phyloP scores from a whole-genome alignment of 1,139 yeast genomes.

The Kluyveromyces sp. region DNA sequence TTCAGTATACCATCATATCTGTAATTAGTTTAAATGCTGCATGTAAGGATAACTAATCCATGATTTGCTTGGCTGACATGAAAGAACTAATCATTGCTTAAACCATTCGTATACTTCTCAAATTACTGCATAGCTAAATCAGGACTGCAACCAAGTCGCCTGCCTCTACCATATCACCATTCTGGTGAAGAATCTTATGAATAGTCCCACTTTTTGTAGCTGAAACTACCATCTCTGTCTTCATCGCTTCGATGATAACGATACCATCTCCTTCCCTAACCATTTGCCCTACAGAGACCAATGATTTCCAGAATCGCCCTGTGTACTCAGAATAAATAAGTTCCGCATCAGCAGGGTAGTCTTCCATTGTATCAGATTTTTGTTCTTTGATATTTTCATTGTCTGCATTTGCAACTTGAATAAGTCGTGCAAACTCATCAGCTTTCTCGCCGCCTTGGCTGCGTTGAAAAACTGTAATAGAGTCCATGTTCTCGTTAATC shows the following conservation, averaged over 20 bases:
- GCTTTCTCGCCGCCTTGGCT: slow-evolving; percentile 73
- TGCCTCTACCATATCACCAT: slow-evolving; percentile 94
- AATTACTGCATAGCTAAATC: too few relatives aligned
- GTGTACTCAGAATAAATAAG: slow-evolving; percentile 88
- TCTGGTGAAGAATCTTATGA: slow-evolving; percentile 63
- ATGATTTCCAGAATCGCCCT: slow-evolving; percentile 94
- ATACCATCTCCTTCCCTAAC: slow-evolving; percentile 73
- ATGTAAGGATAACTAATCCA: too few relatives aligned
- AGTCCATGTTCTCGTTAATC: slow-evolving; percentile 64
- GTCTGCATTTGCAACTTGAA: slow-evolving; percentile 78
- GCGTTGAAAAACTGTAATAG: slow-evolving; percentile 63
- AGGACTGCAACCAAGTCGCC: slow-evolving; percentile 89
- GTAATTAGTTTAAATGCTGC: too few relatives aligned
- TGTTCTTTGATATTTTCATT: slow-evolving; percentile 44
- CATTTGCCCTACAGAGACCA: slow-evolving; percentile 71
- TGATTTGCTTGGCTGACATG: too few relatives aligned
- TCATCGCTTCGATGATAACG: slow-evolving; percentile 94
- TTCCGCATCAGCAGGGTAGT: slow-evolving; percentile 67
- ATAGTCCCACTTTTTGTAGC: slow-evolving; percentile 75
- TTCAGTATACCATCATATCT: too few relatives aligned
- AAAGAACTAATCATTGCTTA: too few relatives aligned
- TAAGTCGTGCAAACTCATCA: slow-evolving; percentile 75
- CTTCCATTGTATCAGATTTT: slow-evolving; percentile 40
- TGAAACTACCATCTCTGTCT: slow-evolving; percentile 87
- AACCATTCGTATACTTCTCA: too few relatives aligned